Base-by-base conservation (phyloP, 148 eudicot species). In the Fagopyrum esculentum region DNA sequence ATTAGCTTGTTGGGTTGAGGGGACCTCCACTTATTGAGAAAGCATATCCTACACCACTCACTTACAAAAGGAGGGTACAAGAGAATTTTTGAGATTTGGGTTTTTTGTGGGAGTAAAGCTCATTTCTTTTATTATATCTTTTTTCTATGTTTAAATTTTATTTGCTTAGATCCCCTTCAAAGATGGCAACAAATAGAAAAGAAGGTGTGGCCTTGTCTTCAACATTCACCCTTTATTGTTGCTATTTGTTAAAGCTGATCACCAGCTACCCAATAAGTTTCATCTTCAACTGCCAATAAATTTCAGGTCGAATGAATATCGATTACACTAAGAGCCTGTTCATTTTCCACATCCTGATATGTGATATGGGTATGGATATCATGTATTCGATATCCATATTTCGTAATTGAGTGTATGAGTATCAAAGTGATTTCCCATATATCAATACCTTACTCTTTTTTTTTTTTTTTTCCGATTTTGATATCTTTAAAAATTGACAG, bases 1-100 rank as follows among this genome's bases (percentile, higher is more conserved):
- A 26, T 61, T 30, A 19, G 69, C 35, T 61, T 29, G 69, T 61
- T 61, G 71, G 45, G 71, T 66, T 66, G 45, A 17, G 46, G 71
- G 71, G 71, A 66, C 71, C 71, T 66, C 71, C 71, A 66, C 17
- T 66, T 66, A 66, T 35, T 40, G 71, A 7, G 71, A 66, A 66
- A 66, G 71, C 71, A 66, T 66, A 66, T 66, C 71, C 71, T 66
- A 40, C 46, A 66, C 71, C 71, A 66, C 71, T 66, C 71, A 13
- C 16, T 35, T 66, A 66, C 71, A 66, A 66, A 66, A 40, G 71
- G 46, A 66, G 71, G 46, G 71, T 66, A 66, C 71, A 40, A 43
- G 46, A 66, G 71, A 66, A 66, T 66, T 66, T 66, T 66, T 66
- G 46, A 66, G 71, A 66, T 66, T 66, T 66, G 71, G 45, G 71